A percentile compares a stretch with the other conserved stretches of the same genome.
Evolutionary conservation across 2,329 filamentous ascomycete genomes (phyloP).

Genomic region (Thermothelomyces thermophilus): DNA sequence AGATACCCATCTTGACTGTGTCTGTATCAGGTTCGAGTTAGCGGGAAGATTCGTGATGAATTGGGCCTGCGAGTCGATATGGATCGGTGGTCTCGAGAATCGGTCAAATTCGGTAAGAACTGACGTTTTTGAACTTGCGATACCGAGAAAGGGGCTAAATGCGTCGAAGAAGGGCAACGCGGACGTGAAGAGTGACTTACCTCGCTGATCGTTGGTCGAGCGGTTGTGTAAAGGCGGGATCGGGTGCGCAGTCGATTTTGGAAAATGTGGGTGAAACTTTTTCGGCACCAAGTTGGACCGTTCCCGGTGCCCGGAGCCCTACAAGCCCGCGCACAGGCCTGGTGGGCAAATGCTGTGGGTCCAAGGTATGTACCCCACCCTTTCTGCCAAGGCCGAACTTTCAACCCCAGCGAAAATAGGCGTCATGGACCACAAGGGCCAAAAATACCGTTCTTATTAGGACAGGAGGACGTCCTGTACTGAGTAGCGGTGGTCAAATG

Average conservation of each 20-base stretch:
- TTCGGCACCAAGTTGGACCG: conserved; percentile 23
- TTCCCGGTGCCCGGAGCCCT: conserved; percentile 16
- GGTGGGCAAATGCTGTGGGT: too few relatives aligned
- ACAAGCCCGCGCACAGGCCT: conserved; percentile 9
- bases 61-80: not conserved
- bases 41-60: conserved; percentile 6
- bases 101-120: not conserved
- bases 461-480: too few relatives aligned
- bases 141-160: not conserved
- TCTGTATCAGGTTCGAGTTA: conserved; percentile 38
- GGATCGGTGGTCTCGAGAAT: conserved; percentile 2
- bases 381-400: conserved; percentile 3
- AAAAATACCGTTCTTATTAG: too few relatives aligned
- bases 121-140: not conserved
- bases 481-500: too few relatives aligned
- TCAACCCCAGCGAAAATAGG: not conserved
- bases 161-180: conserved; percentile 7
- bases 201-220: conserved; percentile 25
- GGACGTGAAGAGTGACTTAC: conserved; percentile 20
- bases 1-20: conserved; percentile 96
- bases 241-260: conserved; percentile 21
- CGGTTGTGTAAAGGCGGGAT: conserved; percentile 21
- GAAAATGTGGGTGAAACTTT: conserved; percentile 26
- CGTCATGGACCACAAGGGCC: too few relatives aligned
- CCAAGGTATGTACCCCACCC: not conserved